Evolutionary conservation across 768 basidiomycete genomes (phyloP).

Genomic region (Auriscalpium microsporum): DNA sequence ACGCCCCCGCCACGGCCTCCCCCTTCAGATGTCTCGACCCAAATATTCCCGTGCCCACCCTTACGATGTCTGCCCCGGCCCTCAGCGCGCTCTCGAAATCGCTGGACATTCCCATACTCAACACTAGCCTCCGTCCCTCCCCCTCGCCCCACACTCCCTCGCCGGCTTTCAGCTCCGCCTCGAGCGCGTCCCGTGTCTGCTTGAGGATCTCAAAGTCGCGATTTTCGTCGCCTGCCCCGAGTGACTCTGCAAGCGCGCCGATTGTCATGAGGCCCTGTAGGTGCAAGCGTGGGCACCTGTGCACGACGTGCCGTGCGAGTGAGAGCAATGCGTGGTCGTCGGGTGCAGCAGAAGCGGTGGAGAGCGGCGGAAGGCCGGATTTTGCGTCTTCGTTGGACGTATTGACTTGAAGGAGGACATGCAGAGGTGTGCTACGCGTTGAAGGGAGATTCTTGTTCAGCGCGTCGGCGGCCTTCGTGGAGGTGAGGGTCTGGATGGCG

Average conservation of each 20-base stretch:
- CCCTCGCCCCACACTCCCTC: constrained; percentile 33
- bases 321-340: constrained; percentile 40
- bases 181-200: constrained; percentile 52
- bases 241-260: constrained; percentile 70
- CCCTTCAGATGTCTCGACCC: constrained; percentile 10
- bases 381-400: constrained; percentile 91
- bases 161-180: constrained; percentile 30
- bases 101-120: constrained; percentile 97
- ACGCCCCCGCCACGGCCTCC: neutral
- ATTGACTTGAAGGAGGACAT: constrained; percentile 88
- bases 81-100: constrained; percentile 85
- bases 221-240: constrained; percentile 41
- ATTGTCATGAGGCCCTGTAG: constrained; percentile 96
- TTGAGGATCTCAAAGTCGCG: constrained; percentile 71
- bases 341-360: constrained; percentile 18
- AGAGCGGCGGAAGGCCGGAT: constrained; percentile 69
- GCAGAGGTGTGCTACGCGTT: constrained; percentile 52
- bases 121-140: constrained; percentile 41
- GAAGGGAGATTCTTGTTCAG: constrained; percentile 64
- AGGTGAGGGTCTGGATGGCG: constrained; percentile 80
- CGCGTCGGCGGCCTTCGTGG: constrained; percentile 68
- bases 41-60: constrained; percentile 74
- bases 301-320: constrained; percentile 65
- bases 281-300: constrained; percentile 62
- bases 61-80: constrained; percentile 78